A percentile compares a stretch with the other conserved stretches of the same genome.
phyloP scores from a whole-genome alignment of 345 rosid species.

The Schrenkiella parvula region DNA sequence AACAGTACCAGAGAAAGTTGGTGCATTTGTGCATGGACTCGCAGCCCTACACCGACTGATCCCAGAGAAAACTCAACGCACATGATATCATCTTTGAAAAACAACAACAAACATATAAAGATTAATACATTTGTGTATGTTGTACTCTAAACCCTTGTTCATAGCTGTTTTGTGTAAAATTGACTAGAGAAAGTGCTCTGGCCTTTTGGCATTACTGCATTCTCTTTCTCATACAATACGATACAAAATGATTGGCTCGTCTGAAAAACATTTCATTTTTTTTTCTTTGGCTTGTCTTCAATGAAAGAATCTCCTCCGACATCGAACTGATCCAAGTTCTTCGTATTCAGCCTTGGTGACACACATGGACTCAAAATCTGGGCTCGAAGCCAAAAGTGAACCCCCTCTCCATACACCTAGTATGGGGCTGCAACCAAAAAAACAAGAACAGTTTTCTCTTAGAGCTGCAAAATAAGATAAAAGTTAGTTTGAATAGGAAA shows the following conservation, averaged over 20 bases:
- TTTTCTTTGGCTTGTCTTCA: constrained; percentile 25
- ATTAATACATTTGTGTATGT: not conserved
- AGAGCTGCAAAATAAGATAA: not conserved
- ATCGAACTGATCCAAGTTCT: constrained; percentile 88
- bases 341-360: constrained; percentile 95
- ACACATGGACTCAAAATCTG: constrained; percentile 81
- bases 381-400: constrained; percentile 90
- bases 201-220: not conserved
- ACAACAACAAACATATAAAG: not conserved
- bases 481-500: not conserved
- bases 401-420: constrained; percentile 98
- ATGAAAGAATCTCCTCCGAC: constrained; percentile 75
- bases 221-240: not conserved
- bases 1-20: constrained; percentile 84
- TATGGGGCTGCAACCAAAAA: constrained; percentile 56
- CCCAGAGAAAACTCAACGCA: not conserved
- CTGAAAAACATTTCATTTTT: not conserved
- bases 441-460: not conserved
- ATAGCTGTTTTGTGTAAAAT: constrained; percentile 19
- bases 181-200: not conserved
- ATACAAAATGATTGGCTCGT: too few relatives aligned
- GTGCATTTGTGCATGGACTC: constrained; percentile 94
- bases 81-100: not conserved
- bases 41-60: constrained; percentile 62
- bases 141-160: constrained; percentile 11